These are phyloP conservation scores for Macrolepiota dolichaula DNA, from an alignment of 768 basidiomycete species.

Conservation along the genomic window DNA sequence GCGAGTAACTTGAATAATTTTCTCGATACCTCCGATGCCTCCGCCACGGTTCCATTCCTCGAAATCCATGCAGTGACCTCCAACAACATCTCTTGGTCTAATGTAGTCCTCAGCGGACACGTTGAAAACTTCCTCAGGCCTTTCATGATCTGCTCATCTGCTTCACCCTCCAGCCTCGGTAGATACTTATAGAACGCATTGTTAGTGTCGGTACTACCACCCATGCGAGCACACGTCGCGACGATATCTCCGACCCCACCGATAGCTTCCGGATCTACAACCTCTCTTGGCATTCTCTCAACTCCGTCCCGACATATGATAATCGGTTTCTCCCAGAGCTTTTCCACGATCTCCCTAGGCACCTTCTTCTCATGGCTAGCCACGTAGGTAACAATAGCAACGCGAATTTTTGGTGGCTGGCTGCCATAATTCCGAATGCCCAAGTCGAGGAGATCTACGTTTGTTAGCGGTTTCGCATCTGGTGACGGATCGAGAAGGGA, in stretches of 20 bases:
- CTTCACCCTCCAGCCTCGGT: not conserved
- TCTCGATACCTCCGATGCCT: conserved; percentile 1
- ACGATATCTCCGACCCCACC: conserved; percentile 1
- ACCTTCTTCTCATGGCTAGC: not conserved
- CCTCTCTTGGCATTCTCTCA: conserved; percentile 3
- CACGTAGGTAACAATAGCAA: not conserved
- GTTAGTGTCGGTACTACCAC: not conserved
- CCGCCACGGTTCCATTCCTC: not conserved
- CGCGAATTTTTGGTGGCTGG: not conserved
- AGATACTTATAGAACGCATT: not conserved
- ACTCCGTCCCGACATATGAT: conserved; percentile 1
- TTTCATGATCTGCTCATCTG: not conserved
- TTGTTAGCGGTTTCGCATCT: not conserved
- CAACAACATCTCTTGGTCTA: conserved; percentile 1
- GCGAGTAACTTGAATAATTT: conserved; percentile 5
- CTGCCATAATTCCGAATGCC: conserved; percentile 3
- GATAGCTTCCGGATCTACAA: not conserved
- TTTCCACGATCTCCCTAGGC: not conserved
- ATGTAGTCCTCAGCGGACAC: not conserved
- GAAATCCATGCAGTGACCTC: not conserved
- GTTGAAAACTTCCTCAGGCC: not conserved
- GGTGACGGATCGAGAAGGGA: not conserved
- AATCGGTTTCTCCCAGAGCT: not conserved
- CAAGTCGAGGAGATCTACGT: not conserved
- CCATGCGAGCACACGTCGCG: not conserved